Base-by-base conservation (phyloP, 257 asterid species). In the Perilla frutescens region DNA sequence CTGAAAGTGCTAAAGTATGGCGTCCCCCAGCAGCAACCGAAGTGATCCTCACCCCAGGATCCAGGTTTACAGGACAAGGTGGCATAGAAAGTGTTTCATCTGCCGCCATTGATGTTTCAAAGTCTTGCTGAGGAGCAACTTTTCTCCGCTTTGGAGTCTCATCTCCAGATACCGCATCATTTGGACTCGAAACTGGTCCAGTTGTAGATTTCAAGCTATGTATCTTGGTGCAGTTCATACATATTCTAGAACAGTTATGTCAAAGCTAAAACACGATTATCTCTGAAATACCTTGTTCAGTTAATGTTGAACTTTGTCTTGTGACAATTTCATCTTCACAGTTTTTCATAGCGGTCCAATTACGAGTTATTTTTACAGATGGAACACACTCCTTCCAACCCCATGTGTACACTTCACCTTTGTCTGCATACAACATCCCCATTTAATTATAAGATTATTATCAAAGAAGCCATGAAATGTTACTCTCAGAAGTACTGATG, bases 311-410 rank as follows among this genome's bases (percentile, higher is more conserved):
- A 75, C 55, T 79, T 78, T 77, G 87, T 69, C 82, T 81, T 39
- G 74, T 62, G 51, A 79, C 63, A 59, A 64, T 69, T 68, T 84
- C 87, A 8, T 80, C 87, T 49, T 83, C 92, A 58, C 66, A 40
- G 36, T 48, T 79, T 68, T 66, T 85, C 62, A 66, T 69, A 55
- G 71, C 49, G 74, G 80, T n/a, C 76, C 85, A 80, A 73, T 50
- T 77, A 51, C 75, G 74, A 40, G 76, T 50, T 20, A 90, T 39
- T 68, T 81, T 82, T 58, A 79, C 87, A 39, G 95, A 85, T 32
- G 97, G 93, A 68, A 90, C 93, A 61, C 97, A 88, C 81, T 90
- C 96, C 76, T 88, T 90, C 97, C 97, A 88, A 13, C 97, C 97
- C 97, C 97, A 87, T 3, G 91, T 77, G 74, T 85, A 90, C 41